Base-by-base conservation (phyloP, 2,329 filamentous ascomycete species). In the Penicillium sumatraense region DNA sequence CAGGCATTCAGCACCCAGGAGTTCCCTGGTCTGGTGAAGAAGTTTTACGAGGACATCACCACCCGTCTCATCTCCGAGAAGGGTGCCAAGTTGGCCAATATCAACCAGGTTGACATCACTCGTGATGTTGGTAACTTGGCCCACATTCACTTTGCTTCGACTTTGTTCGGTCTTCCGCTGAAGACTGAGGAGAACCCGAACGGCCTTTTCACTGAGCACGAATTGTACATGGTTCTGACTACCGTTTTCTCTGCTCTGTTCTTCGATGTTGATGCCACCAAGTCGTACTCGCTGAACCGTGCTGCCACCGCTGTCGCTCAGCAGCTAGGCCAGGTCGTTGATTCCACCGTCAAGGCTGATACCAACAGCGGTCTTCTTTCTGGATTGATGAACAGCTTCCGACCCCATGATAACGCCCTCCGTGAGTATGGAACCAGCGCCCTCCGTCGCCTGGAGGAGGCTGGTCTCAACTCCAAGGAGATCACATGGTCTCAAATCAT, bases 401-500 rank as follows among this genome's bases (percentile, higher is more conserved):
- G 77, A 24, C 74, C 80, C 24, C 83, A 84, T 64, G 75, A 81
- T 21, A 84, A 84, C 31, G 76, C 78, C 0, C 73, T 93, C 44
- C 80, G 81, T 1, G 78, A 83, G 3, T 90, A 89, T 56, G 90
- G 90, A 2, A 79, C 81, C 16, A 80, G 86, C 40, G 79, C 90
- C 70, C 81, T 90, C 62, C 86, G 87, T 66, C 81, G 81, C 0
- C 74, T 93, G 38, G 74, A 86, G 21, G 88, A 89, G 63, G 78
- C 78, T 10, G 88, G 89, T 0, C 70, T 90, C 54, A 83, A 78
- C 49, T 76, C 81, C 2, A 80, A 86, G 21, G 87, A 92, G 48
- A 85, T 92, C 57, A 85, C 88, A 0, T 90, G 86, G 84, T 82
- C 82, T 21, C 86, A 90, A 67, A 81, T 92, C 35, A 66, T 92